A percentile compares a stretch with the other conserved stretches of the same genome.
Evolutionary conservation across 2,329 filamentous ascomycete species (phyloP).

Genomic region (Claviceps sp.): DNA sequence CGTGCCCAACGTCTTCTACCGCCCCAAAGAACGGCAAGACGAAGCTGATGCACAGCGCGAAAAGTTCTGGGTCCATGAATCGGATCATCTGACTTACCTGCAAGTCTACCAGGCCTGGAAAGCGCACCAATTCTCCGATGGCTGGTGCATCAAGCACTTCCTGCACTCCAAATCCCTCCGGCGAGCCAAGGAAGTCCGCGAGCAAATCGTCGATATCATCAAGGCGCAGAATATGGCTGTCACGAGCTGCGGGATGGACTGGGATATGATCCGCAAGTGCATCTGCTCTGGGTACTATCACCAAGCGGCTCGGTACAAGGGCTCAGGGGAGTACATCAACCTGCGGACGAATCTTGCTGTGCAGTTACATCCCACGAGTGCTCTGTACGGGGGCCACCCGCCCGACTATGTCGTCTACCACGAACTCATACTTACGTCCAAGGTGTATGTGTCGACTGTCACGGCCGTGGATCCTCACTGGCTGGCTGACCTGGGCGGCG

Average conservation of each 20-base stretch:
- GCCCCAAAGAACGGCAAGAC: constrained; percentile 90
- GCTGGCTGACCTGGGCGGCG: constrained; percentile 89
- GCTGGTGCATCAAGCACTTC: constrained; percentile 89
- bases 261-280: constrained; percentile 89
- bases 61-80: constrained; percentile 97
- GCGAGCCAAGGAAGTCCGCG: constrained; percentile 82
- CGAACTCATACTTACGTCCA: constrained; percentile 89
- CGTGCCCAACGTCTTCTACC: constrained; percentile 91
- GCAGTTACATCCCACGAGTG: constrained; percentile 85
- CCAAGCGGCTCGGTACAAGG: constrained; percentile 90
- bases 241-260: constrained; percentile 84
- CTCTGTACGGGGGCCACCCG: constrained; percentile 86
- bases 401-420: constrained; percentile 98
- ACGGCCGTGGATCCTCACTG: constrained; percentile 93
- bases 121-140: constrained; percentile 75
- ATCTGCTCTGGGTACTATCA: constrained; percentile 98
- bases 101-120: constrained; percentile 96
- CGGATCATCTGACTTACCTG: constrained; percentile 87
- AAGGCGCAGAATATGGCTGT: constrained; percentile 82
- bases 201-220: constrained; percentile 91
- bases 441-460: constrained; percentile 97
- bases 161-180: constrained; percentile 88
- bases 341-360: constrained; percentile 87
- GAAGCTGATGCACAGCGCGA: constrained; percentile 91
- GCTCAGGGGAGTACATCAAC: constrained; percentile 95